Evolutionary conservation across 108 stramenopile genomes (phyloP).

Genomic region (Chaetoceros tenuissimus): DNA sequence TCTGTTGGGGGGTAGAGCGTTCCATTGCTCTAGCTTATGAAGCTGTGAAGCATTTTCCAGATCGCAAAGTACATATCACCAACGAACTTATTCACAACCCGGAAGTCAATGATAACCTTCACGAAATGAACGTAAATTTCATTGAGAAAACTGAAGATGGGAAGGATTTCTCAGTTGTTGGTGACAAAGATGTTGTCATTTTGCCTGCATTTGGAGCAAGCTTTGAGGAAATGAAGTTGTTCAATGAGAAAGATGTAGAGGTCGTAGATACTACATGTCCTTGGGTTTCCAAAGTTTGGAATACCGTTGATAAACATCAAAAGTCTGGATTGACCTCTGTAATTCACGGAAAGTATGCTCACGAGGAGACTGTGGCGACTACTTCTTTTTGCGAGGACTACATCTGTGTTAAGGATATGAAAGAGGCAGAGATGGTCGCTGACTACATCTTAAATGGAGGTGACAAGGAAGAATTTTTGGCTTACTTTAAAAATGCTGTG

Average conservation of each 20-base stretch:
- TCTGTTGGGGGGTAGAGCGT: slow-evolving; percentile 90
- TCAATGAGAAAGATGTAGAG: slow-evolving; percentile 80
- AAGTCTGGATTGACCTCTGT: slow-evolving; percentile 74
- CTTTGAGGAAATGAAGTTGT: slow-evolving; percentile 85
- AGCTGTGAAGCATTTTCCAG: slow-evolving; percentile 86
- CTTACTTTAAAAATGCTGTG: slow-evolving; percentile 84
- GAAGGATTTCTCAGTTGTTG: slow-evolving; percentile 73
- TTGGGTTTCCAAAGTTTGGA: slow-evolving; percentile 98
- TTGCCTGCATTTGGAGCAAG: slow-evolving; percentile 94
- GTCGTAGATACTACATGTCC: slow-evolving; percentile 97
- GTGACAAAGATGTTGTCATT: slow-evolving; percentile 91
- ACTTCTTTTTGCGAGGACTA: slow-evolving; percentile 88
- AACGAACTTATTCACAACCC: slow-evolving; percentile 98
- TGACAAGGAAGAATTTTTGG: slow-evolving; percentile 82
- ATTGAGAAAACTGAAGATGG: slow-evolving; percentile 71
- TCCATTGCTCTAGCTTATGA: slow-evolving; percentile 91
- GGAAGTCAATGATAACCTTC: slow-evolving; percentile 88
- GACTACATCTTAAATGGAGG: slow-evolving; percentile 91
- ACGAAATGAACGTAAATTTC: slow-evolving; percentile 83
- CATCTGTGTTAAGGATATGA: slow-evolving; percentile 90
- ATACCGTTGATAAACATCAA: slow-evolving; percentile 89
- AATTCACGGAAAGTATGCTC: slow-evolving; percentile 93
- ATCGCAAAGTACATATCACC: slow-evolving; percentile 84
- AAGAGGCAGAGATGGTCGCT: slow-evolving; percentile 92
- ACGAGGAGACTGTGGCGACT: slow-evolving; percentile 95